Evolutionary conservation across 495 filamentous ascomycete genomes (phyloP), one percentile per base, ranked within the genome.

Genomic region (Podospora comata): DNA sequence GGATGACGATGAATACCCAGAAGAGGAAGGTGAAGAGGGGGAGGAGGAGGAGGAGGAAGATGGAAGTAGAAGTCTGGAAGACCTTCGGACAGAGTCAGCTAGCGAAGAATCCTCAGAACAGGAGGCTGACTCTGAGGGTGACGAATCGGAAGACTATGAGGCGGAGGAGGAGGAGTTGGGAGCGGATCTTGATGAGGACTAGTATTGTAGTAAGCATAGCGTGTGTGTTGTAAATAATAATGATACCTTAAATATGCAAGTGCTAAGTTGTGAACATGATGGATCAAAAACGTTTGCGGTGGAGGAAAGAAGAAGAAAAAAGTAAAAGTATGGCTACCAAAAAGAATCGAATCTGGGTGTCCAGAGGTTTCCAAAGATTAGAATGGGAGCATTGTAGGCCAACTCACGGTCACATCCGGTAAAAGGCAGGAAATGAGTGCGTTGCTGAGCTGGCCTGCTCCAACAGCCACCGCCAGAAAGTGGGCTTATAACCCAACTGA

Each of bases 101-200:
- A 39, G 61, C n/a, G 60, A 39, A 30, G 68, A 73, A 7, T 57
- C 66, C 13, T 68, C 70, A 28, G 62, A 67, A 13, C 53, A 64
- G 55, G 61, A 54, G 15, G 55, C 30, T 2, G 76, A 68, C 48
- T 68, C 73, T 53, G 71, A 72, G 11, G 73, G 69, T 65, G 74
- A 75, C 16, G 77, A 79, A 62, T 81, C 80, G 53, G 80, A 82
- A 71, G 73, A 76, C 57, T 83, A 82, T 59, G 81, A 82, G 61
- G 79, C 77, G 53, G 80, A 81, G 64, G 81, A 83, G 71, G 78
- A 77, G 19, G 79, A 76, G 34, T 58, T 82, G n/a, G 75, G 76
- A 18, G 76, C 76, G 0, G 79, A 77, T 62, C 67, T 81, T 63
- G 76, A 76, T 59, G 39, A 48, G 7, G 67, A 72, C 6, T 74